Percentiles rank a stretch among this genome's conserved stretches.
Conservation (phyloP, 805 yeast species). For the fission yeast (Schizosaccharomyces pombe) region ASM294v3 CU329670.1:5141501-5142000, state of each 20-base stretch:
- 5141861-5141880: background rate
- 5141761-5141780: conserved; percentile 32
- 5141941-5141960: no score
- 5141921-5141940: no score
- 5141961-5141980: no score
- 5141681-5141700: conserved; percentile 9
- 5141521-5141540: conserved; percentile 88
- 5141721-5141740: conserved; percentile 19
- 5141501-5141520: conserved; percentile 91
- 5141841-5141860: background rate
- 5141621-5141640: conserved; percentile 16
- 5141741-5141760: conserved; percentile 39
- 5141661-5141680: conserved; percentile 9
- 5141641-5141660: conserved; percentile 8
- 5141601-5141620: conserved; percentile 6
- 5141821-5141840: background rate
- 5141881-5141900: background rate
- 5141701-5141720: conserved; percentile 13
- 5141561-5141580: conserved; percentile 70
- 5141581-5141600: conserved; percentile 35
- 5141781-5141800: conserved; percentile 30
- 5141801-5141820: conserved; percentile 21
- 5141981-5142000: no score
- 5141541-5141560: conserved; percentile 82
- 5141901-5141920: no score